A percentile compares a stretch with the other conserved stretches of the same genome.
Evolutionary conservation across 768 basidiomycete genomes (phyloP).

Genomic region (Pholiota molesta): DNA sequence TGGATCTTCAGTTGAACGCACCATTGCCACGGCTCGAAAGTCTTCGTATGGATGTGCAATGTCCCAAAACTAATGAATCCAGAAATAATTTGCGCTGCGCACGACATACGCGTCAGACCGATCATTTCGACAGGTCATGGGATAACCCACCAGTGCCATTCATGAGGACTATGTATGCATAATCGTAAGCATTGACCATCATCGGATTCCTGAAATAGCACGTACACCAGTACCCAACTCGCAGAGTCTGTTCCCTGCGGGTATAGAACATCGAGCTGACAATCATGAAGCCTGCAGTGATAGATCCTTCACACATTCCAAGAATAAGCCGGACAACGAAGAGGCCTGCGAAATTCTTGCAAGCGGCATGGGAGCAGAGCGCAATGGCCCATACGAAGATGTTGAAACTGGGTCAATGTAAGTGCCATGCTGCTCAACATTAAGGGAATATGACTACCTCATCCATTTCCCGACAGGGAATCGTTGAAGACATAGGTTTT

Average conservation of each 20-base stretch:
- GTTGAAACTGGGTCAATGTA: constrained; percentile 49
- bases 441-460: constrained; percentile 46
- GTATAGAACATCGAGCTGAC: constrained; percentile 83
- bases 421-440: neutral
- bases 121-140: neutral
- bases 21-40: constrained; percentile 80
- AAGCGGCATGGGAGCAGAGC: constrained; percentile 66
- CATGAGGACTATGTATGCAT: constrained; percentile 56
- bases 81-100: constrained; percentile 67
- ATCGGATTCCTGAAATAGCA: constrained; percentile 7
- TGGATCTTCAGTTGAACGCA: constrained; percentile 11
- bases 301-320: constrained; percentile 72
- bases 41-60: constrained; percentile 57
- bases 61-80: constrained; percentile 71
- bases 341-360: constrained; percentile 67
- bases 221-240: constrained; percentile 81
- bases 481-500: constrained; percentile 69
- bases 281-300: constrained; percentile 79
- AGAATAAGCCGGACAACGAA: constrained; percentile 66
- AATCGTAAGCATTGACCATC: neutral
- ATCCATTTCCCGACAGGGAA: constrained; percentile 84
- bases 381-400: constrained; percentile 69
- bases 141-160: constrained; percentile 60
- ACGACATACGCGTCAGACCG: constrained; percentile 4
- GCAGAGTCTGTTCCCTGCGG: constrained; percentile 64